Evolutionary conservation across 768 basidiomycete genomes (phyloP), one percentile per base, ranked within the genome.

Genomic region (Tephrocybe sp.): DNA sequence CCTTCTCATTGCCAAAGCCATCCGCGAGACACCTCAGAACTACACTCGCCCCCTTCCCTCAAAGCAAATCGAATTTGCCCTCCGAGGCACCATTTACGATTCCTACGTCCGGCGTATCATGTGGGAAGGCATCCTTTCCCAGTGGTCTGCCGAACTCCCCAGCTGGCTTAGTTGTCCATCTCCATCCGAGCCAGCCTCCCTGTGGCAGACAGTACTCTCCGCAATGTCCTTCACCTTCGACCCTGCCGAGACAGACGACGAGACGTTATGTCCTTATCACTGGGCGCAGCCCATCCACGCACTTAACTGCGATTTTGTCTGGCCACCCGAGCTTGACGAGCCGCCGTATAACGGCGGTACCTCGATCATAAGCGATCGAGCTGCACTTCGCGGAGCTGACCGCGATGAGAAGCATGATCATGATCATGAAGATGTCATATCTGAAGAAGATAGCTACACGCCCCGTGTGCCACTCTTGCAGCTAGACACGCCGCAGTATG

Each of bases 21-120:
- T 98, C 49, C 84, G 92, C 27, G 78, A 79, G 25, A 76, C 89
- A 0, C 78, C 84, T 0, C 44, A 51, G 18, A 96, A 98, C 67
- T 98, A 99, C 63, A 80, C 87, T 2, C 66, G 54, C 0, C 91
- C 89, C 1, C 71, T 96, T 0, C 85, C 91, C 4, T 77, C 80
- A 55, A 72, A 74, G 4, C 75, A 79, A 41, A 76, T 93, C 43
- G 92, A 94, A 59, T 63, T 61, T 22, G 65, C 79, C 9, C 77
- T 97, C 11, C 80, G 81, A 16, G 89, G 85, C 3, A 80, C 88
- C 4, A 93, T 92, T 60, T 96, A 94, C 66, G 89, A 93, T 68
- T 78, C 89, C 0, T 91, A 86, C 67, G 78, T 98, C 51, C 87
- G 96, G 16, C 89, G 86, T 43, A 79, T 98, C 53, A 78, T 95